Base-by-base conservation (phyloP, 1,284 basidiomycete genomes). In the Cryptococcus sp. region DNA sequence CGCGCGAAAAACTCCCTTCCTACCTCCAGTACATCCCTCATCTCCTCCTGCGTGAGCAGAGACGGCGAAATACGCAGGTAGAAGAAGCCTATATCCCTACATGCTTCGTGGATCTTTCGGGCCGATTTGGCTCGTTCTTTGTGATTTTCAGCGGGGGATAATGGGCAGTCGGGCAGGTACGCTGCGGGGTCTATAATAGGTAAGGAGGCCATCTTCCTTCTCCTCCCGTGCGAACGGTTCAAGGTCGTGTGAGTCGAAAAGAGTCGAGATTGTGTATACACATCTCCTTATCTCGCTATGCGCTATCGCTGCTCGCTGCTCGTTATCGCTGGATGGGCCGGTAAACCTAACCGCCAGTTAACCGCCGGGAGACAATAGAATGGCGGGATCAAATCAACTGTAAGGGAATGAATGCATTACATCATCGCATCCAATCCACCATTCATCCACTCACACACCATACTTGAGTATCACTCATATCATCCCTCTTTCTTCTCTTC, bases 1-100 rank as follows among this genome's bases (percentile, higher is more conserved):
- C 86, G 75, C 10, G 74, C 66, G 66, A 93, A 93, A 80, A 93
- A 94, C 60, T 84, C 78, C 20, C 83, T 81, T 2, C 85, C 89
- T 2, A 90, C 80, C 7, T 78, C 72, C 0, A 84, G 77, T 5
- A 91, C 82, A 61, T 88, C 84, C 41, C 86, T 83, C n/a, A 87
- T 83, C 66, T 91, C 87, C 0, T 78, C 70, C 0, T 77, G 75
- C 42, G 85, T 79, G 19, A 86, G 75, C 64, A 82, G 88, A 2
- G 81, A 77, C 10, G 84, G 83, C 7, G 42, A 23, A 45, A 91
- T 82, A 57, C 88, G 83, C 50, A 93, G 81, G 73, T 93, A 94
- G 79, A 93, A 91, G 82, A 93, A 93, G 0, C 91, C 91, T 57
- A 85, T 89, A 57, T 88, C 81, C 19, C 87, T 70, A 70, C 89